Base-by-base conservation (phyloP, 169 alveolate species). In the Eimeria falciformis region DNA sequence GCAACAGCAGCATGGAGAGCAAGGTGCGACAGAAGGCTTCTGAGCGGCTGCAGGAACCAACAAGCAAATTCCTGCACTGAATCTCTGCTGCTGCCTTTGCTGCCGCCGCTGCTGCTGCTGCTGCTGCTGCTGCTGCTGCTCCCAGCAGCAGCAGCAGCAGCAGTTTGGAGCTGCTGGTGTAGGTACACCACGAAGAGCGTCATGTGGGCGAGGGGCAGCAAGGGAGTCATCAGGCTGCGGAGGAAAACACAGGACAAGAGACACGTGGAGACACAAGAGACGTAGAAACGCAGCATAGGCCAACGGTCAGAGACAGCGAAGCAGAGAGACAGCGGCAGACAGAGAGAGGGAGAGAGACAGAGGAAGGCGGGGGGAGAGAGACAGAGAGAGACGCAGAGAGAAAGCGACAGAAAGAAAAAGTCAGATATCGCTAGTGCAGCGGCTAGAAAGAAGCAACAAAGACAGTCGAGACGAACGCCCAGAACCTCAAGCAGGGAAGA, bases 11-110 rank as follows among this genome's bases (percentile, higher is more conserved):
- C 77, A 53, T 82, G 90, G 46, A 82, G 29, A 29, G 90, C 90
- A 27, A 82, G 37, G 62, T 82, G 90, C 21, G 62, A 45, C 23
- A 55, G 47, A 14, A 82, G 55, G 2, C 77, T 50, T 7, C 56
- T 50, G 12, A 56, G 90, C 25, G 90, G 90, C 90, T 82, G 90
- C 56, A 82, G 62, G 23, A 82, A 33, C 90, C 90, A 82, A 4
- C 77, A 40, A 7, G 53, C 90, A 5, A 68, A 5, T 53, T 82
- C 90, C 23, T 82, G 90, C 25, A 43, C 21, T 1, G 66, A 55
- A 53, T 82, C 90, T 0, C 58, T 66, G 6, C 55, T 6, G 65
- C 43, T 17, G 21, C 86, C 33, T 27, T 21, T 58, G 66, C 86
- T 75, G 86, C 86, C 65, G 66, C 62, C 17, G 86, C 43, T 75